Base-by-base conservation (phyloP, 139 green algal genomes). In the Diplosphaera chodatii region DNA sequence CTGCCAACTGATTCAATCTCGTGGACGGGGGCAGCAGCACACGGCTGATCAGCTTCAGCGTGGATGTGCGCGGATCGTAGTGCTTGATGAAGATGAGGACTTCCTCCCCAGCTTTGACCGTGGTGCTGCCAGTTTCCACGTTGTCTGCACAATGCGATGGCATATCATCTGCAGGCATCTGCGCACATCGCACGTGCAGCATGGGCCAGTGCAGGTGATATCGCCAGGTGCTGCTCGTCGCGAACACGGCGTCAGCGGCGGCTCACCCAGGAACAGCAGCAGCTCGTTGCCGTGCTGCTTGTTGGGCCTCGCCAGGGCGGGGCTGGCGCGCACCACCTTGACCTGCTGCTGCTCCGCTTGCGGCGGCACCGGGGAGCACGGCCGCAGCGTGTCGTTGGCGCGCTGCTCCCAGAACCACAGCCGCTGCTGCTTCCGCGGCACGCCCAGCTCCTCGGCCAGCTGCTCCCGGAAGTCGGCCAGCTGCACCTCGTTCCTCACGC, bases 11-110 rank as follows among this genome's bases (percentile, higher is more conserved):
- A n/a, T 32, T 31, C 28, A 30, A 5, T 18, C 56, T 28, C 32
- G 63, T 28, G 23, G 66, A 63, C 28, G 74, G 74, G 63, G 73
- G 55, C 31, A 80, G 74, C 34, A 78, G 83, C 32, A 73, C 27
- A 22, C 76, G 66, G 5, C 73, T 74, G 30, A 83, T 32, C 40
- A 79, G 87, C n/a, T 18, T 68, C 33, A 82, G 73, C 68, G 55
- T 32, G 37, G 72, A 18, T 0, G 70, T 73, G 25, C 82, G 41
- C 3, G 81, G 83, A 71, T 95, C 84, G 64, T 94, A 98, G 29
- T 89, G 72, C 86, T 98, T 98, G 78, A 98, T 79, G 76, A 98
- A 98, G 21, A 98, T 77, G 56, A 97, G 80, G 55, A 95, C 75
- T 40, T 83, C 75, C 3, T 72, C 63, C 10, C 72, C 74, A 41